A percentile compares a stretch with the other conserved stretches of the same genome.
Evolutionary conservation across 768 basidiomycete species (phyloP).

Genomic region (Panaeolus cyanescens): DNA sequence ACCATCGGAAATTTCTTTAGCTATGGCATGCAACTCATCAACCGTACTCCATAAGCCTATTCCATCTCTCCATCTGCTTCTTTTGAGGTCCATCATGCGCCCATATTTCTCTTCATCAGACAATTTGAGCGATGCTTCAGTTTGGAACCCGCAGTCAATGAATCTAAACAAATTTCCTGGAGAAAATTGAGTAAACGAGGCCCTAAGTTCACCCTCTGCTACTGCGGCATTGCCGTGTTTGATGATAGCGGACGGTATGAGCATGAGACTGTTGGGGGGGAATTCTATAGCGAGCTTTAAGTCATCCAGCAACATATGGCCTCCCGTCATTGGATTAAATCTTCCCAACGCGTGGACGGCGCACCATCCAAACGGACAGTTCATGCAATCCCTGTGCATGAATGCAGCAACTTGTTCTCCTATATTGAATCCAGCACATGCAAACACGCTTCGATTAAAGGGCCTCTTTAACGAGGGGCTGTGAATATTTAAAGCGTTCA

Average conservation of each 20-base stretch:
- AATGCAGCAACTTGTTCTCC: neutral
- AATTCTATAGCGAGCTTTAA: slow-evolving; percentile 1
- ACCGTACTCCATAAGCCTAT: neutral
- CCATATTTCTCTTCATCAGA: neutral
- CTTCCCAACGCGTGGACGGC: neutral
- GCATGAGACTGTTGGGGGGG: neutral
- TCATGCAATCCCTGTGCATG: slow-evolving; percentile 2
- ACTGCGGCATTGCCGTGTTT: neutral
- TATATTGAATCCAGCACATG: neutral
- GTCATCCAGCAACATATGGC: slow-evolving; percentile 3
- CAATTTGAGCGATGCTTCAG: neutral
- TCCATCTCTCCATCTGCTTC: neutral
- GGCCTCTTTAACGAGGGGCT: neutral
- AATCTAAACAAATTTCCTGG: neutral
- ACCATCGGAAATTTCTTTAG: no score
- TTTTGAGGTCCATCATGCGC: neutral
- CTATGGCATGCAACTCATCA: no score
- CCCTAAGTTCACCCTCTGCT: neutral
- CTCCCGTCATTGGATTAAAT: neutral
- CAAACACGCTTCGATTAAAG: slow-evolving; percentile 2
- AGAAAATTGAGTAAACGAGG: slow-evolving; percentile 3
- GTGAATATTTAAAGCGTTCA: neutral
- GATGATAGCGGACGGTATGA: neutral
- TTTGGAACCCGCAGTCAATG: neutral
- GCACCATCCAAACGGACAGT: neutral